These are phyloP conservation scores for Thozetella sp. DNA, from an alignment of 495 filamentous ascomycete genomes.

Conservation along the genomic window DNA sequence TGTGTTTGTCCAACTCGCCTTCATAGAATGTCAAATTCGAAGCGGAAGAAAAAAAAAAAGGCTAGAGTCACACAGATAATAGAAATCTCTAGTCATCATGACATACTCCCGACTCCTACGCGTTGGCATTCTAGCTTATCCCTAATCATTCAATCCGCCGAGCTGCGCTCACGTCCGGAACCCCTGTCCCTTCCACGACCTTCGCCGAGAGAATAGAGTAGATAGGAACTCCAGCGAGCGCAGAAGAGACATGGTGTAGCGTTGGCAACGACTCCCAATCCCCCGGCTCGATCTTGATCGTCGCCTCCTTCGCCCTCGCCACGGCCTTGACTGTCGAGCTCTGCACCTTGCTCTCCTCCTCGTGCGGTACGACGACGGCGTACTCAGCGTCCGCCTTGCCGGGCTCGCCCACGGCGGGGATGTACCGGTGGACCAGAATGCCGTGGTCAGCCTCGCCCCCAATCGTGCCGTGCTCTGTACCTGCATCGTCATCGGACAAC, in stretches of 20 bases:
- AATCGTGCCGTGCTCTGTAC: constrained; percentile 24
- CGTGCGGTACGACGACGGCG: constrained; percentile 41
- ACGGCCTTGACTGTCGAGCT: constrained; percentile 28
- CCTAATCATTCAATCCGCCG: constrained; percentile 36
- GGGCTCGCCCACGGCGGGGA: constrained; percentile 44
- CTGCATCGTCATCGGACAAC: constrained; percentile 32
- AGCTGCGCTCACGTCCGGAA: constrained; percentile 45
- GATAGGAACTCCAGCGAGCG: constrained; percentile 53
- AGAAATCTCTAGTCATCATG: neutral
- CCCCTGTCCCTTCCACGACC: constrained; percentile 50
- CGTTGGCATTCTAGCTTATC: neutral
- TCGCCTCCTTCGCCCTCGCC: constrained; percentile 37
- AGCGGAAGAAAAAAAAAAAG: neutral
- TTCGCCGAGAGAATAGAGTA: constrained; percentile 53
- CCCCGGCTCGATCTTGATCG: constrained; percentile 41
- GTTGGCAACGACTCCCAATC: constrained; percentile 55
- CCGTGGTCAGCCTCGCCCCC: constrained; percentile 35
- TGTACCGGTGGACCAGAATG: constrained; percentile 45
- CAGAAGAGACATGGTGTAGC: constrained; percentile 52
- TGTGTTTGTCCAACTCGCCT: too few relatives aligned
- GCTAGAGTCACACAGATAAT: neutral
- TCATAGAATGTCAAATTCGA: too few relatives aligned
- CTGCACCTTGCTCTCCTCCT: constrained; percentile 31
- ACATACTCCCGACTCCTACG: neutral
- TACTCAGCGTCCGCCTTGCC: constrained; percentile 49